Evolutionary conservation across 495 filamentous ascomycete genomes (phyloP), one percentile per base, ranked within the genome.

Genomic region (Venustampulla echinocandica): DNA sequence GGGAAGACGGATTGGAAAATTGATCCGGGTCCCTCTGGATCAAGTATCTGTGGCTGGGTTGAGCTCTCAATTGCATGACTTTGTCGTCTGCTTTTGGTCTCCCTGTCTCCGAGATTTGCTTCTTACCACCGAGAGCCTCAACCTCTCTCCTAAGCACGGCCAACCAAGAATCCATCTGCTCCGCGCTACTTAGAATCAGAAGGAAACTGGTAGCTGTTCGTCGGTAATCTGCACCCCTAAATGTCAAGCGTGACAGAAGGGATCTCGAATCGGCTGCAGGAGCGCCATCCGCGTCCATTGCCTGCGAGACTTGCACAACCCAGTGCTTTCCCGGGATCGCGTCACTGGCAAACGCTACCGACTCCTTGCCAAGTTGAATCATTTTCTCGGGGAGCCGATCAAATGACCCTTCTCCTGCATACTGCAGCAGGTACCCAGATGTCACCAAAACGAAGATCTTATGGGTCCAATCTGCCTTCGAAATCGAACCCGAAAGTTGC

Each of bases 291-390:
- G 79, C 70, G 15, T 82, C 77, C 4, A 74, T 75, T 15, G 75
- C 71, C 39, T 90, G 82, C n/a, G 84, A 87, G 11, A 97, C 76
- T 56, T 96, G 92, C 41, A 98, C 58, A 1, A 98, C 92, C 79
- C 82, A 95, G 53, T 90, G 92, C 50, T 82, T 83, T 19, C 92
- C 92, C 0, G 90, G 88, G 50, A 98, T 92, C 2, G 84, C 77
- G 64, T 98, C 92, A 54, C 82, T 95, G 0, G 85, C 92, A 68
- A 94, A 98, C 15, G 92, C 92, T 10, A 88, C 88, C 4, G 92
- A 95, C 14, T 87, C 77, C 47, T 82, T 83, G 1, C 84, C 84
- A 20, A 98, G 68, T 27, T 84, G 81, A 54, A 97, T 67, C 55
- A 92, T 75, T 65, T 85, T 90, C 64, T 98, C 92, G 0, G 92